Evolutionary conservation across 495 filamentous ascomycete species (phyloP).

Genomic region (Penicillium verhagenii): DNA sequence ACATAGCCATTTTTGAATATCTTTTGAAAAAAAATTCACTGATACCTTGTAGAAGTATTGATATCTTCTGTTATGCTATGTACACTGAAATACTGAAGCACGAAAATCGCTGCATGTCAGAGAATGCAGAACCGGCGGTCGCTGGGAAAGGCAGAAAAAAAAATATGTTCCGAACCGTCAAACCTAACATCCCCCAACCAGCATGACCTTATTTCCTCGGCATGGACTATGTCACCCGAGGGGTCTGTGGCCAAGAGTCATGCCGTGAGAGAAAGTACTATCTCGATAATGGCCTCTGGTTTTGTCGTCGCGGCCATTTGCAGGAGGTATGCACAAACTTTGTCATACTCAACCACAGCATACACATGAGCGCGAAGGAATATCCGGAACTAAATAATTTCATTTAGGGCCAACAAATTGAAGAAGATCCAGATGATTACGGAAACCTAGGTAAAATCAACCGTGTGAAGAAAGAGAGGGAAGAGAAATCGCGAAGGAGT

Average conservation of each 20-base stretch:
- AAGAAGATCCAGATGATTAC: conserved; percentile 76
- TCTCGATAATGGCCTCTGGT: conserved; percentile 64
- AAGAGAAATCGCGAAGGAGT: conserved; percentile 52
- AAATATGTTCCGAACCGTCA: conserved; percentile 2
- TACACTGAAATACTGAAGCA: not conserved
- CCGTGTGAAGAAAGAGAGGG: conserved; percentile 52
- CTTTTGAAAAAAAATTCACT: no score
- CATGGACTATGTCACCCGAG: conserved; percentile 58
- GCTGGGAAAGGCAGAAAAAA: conserved; percentile 10
- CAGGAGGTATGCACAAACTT: conserved; percentile 47
- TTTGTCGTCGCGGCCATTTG: conserved; percentile 65
- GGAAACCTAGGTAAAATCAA: conserved; percentile 61
- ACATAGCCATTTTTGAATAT: no score
- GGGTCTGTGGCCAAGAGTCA: conserved; percentile 60
- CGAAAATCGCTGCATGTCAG: not conserved
- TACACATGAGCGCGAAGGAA: not conserved
- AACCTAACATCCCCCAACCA: conserved; percentile 19
- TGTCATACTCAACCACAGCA: conserved; percentile 2
- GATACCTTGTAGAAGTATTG: no score
- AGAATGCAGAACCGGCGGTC: conserved; percentile 5
- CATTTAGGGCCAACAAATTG: conserved; percentile 50
- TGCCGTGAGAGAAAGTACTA: conserved; percentile 62
- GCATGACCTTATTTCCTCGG: conserved; percentile 38
- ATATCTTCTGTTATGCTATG: no score
- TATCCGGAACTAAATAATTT: not conserved